A percentile compares a stretch with the other conserved stretches of the same genome.
These are phyloP conservation scores for Dipteronia dyeriana DNA, from an alignment of 345 rosid species.

Conservation along the genomic window DNA sequence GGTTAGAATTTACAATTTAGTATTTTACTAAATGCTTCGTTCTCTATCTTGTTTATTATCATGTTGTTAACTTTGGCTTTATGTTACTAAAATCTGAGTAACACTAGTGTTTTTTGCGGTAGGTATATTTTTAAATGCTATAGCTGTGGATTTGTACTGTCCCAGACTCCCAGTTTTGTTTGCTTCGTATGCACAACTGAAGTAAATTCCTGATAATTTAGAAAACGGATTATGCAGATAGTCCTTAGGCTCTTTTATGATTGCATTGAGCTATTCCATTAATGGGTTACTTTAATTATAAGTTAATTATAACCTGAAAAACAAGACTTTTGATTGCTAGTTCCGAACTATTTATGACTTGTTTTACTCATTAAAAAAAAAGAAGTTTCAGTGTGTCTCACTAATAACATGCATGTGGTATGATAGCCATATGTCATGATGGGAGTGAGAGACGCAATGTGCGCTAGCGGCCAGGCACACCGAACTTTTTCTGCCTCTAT, in stretches of 20 bases:
- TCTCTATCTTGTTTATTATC: not conserved
- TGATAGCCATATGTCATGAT: not conserved
- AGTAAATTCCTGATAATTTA: not conserved
- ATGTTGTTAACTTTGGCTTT: not conserved
- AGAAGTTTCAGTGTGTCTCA: not conserved
- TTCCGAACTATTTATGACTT: not conserved
- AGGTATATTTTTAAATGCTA: not conserved
- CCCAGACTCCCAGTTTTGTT: not conserved
- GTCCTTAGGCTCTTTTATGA: not conserved
- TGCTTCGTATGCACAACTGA: not conserved
- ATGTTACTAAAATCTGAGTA: not conserved
- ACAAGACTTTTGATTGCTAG: not conserved
- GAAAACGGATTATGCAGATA: not conserved
- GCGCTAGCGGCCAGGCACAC: not conserved
- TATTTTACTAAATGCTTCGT: not conserved
- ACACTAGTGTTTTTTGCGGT: not conserved
- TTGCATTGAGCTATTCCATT: not conserved
- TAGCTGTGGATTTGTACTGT: not conserved
- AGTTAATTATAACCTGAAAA: not conserved
- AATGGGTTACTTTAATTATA: not conserved
- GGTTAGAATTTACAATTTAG: not conserved
- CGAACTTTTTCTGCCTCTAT: not conserved
- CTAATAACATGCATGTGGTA: not conserved
- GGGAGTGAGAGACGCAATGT: not conserved
- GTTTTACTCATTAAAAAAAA: not conserved